A percentile compares a stretch with the other conserved stretches of the same genome.
phyloP scores from a whole-genome alignment of 2,329 filamentous ascomycete species.

The Rutstroemia sp. region DNA sequence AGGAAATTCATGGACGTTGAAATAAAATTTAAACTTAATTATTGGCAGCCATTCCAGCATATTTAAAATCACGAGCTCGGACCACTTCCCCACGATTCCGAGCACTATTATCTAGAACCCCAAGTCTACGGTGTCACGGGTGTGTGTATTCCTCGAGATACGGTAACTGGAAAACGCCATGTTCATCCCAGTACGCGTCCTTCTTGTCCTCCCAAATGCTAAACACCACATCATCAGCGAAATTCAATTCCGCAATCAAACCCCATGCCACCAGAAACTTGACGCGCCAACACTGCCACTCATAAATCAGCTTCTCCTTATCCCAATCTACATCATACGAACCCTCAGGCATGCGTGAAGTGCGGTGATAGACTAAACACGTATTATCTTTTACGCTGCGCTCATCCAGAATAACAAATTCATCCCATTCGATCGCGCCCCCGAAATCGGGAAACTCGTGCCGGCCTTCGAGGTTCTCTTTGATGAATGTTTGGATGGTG shows the following conservation, averaged over 20 bases:
- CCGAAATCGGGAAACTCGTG: neutral
- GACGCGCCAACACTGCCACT: conserved; percentile 1
- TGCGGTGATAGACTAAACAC: neutral
- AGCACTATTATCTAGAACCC: too few relatives aligned
- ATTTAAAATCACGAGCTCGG: too few relatives aligned
- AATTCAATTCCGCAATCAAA: neutral
- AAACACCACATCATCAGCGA: neutral
- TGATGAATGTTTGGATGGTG: neutral
- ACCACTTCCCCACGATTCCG: too few relatives aligned
- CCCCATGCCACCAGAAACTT: neutral
- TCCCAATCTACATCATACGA: neutral
- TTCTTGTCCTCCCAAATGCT: neutral
- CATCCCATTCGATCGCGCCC: neutral
- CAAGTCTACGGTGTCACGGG: too few relatives aligned
- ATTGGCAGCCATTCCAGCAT: too few relatives aligned
- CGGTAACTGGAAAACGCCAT: neutral
- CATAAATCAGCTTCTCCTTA: neutral
- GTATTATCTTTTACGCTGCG: neutral
- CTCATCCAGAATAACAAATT: neutral
- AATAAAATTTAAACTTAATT: too few relatives aligned
- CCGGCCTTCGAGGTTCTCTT: neutral
- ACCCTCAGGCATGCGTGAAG: neutral
- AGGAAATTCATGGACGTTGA: too few relatives aligned
- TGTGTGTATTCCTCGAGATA: neutral
- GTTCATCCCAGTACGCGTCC: neutral